These are phyloP conservation scores for Pythium folliculosum DNA, from an alignment of 352 stramenopile species.

Conservation along the genomic window DNA sequence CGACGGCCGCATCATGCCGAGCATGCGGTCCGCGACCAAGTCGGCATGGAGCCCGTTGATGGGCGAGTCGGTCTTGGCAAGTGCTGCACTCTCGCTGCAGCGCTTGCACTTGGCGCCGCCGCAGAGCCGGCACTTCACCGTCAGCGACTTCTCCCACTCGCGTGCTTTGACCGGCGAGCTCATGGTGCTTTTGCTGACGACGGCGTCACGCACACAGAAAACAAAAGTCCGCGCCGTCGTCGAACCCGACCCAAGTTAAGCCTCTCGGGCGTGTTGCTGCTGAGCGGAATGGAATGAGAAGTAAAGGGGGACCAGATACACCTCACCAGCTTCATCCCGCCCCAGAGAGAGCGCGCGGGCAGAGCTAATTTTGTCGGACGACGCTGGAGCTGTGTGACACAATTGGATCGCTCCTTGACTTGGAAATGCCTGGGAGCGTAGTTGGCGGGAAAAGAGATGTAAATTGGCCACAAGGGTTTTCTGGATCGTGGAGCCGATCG, in stretches of 20 bases:
- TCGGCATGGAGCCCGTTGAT: slow-evolving; percentile 84
- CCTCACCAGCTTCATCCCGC: too few relatives aligned
- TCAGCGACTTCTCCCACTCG: slow-evolving; percentile 83
- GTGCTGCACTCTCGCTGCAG: slow-evolving; percentile 77
- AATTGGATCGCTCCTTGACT: background rate
- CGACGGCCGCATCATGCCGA: slow-evolving; percentile 91
- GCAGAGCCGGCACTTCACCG: slow-evolving; percentile 84
- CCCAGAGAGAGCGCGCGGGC: too few relatives aligned
- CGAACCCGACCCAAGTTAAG: too few relatives aligned
- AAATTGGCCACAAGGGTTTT: background rate
- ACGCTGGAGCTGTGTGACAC: background rate
- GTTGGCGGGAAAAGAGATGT: too few relatives aligned
- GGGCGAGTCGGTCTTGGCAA: slow-evolving; percentile 72
- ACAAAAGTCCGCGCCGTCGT: too few relatives aligned
- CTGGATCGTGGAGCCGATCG: too few relatives aligned
- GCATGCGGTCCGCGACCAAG: slow-evolving; percentile 83
- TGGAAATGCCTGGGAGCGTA: too few relatives aligned
- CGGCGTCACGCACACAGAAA: background rate
- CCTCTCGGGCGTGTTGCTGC: too few relatives aligned
- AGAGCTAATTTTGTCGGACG: background rate
- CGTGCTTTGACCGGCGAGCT: slow-evolving; percentile 71
- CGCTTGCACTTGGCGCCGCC: slow-evolving; percentile 86
- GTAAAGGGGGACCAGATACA: too few relatives aligned
- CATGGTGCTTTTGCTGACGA: slow-evolving; percentile 32
- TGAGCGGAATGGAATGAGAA: too few relatives aligned